A percentile compares a stretch with the other conserved stretches of the same genome.
phyloP scores from a whole-genome alignment of 192 early-diverging fungal genomes.

The Coemansia sp. region DNA sequence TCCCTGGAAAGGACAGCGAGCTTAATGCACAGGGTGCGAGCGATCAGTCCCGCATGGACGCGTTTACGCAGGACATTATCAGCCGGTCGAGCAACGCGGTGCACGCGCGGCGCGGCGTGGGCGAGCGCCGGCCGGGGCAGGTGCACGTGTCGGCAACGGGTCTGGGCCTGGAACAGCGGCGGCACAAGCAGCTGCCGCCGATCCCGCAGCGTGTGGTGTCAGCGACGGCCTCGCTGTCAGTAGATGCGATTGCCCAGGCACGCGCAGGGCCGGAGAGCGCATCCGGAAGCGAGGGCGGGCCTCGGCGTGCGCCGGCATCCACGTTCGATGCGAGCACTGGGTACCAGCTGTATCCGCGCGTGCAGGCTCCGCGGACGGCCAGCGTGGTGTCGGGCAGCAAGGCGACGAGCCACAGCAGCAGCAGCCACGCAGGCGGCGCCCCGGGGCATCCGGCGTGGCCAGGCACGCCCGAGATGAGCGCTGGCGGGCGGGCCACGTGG shows the following conservation, averaged over 20 bases:
- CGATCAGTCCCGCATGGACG: too few relatives aligned
- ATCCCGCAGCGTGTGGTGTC: conserved; percentile 8
- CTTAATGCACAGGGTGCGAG: too few relatives aligned
- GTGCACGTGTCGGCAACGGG: not conserved
- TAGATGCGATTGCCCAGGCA: not conserved
- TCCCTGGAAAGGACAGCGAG: too few relatives aligned
- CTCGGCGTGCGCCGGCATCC: not conserved
- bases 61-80: conserved; percentile 20
- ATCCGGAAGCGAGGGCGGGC: not conserved
- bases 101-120: conserved; percentile 24
- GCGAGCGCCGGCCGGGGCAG: conserved; percentile 19
- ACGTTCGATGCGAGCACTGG: not conserved
- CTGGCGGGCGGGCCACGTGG: conserved; percentile 16
- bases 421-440: not conserved
- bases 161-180: not conserved
- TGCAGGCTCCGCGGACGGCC: not conserved
- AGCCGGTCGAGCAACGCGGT: conserved; percentile 27
- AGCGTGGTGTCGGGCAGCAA: not conserved
- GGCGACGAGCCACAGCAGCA: conserved; percentile 5
- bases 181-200: conserved; percentile 8
- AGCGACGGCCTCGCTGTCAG: not conserved
- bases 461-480: conserved; percentile 4
- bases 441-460: not conserved
- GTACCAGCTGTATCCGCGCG: not conserved
- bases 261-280: not conserved